Base-by-base conservation (phyloP, 2,329 filamentous ascomycete genomes). In the Huntiella savannae region DNA sequence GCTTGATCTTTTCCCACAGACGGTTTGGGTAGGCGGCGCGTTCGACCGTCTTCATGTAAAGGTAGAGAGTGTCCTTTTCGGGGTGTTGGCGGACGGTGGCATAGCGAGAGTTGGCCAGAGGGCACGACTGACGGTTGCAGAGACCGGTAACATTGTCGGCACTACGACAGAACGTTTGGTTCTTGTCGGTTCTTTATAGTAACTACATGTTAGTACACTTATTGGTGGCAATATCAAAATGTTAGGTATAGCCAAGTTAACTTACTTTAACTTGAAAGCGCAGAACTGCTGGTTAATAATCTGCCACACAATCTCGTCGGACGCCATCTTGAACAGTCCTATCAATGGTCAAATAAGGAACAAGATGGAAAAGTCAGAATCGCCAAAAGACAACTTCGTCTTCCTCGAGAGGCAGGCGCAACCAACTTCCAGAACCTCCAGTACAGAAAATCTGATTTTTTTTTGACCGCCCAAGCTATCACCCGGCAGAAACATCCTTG, bases 281-380 rank as follows among this genome's bases (percentile, higher is more conserved):
- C 91, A 96, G 61, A 91, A 92, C 59, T 88, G 82, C 64, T 91
- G 83, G 64, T 93, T 92, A 55, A 95, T 94, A 49, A 95, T 83
- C 61, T 87, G 79, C 91, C 91, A 98, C 53, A 96, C 80, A 53
- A 96, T 92, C 64, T 96, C 88, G 69, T 96, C 88, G 52, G 85
- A 92, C 49, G 83, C 77, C 82, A 91, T 92, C 48, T 50, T 64
- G 57, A 33, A 58, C 48, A 15, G 50, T 40, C 22, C 22, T 28
- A 28, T 28, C 22, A 28, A 28, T 28, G 22, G 32, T 39, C 16
- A 28, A 19, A 12, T 32, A 32, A 33, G 32, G 33, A 45, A 15
- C 35, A 15, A 28, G 22, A 28, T 28, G 22, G 22, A 44, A 38
- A 15, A 38, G 32, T 36, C 13, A 17, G 33, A 22, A 47, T 37